Conservation (phyloP, 2,329 filamentous ascomycete species). For the Claviceps africana region DNA sequence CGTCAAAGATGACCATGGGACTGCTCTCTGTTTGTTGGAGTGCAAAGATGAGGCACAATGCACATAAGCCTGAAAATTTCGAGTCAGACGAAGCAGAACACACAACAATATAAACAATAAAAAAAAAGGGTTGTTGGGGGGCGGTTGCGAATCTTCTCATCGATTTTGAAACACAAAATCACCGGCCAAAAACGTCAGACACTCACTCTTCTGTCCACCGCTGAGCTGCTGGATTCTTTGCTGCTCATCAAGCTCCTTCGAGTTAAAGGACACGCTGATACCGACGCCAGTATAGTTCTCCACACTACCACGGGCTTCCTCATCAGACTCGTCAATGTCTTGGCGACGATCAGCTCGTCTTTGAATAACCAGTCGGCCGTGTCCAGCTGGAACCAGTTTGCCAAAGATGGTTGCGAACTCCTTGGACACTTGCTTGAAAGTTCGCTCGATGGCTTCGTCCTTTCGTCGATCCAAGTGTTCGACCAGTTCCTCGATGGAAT, state of each 20-base stretch:
- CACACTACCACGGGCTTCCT: constrained; percentile 56
- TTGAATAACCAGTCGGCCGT: constrained; percentile 84
- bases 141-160: background rate
- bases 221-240: constrained; percentile 95
- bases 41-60: constrained; percentile 96
- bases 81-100: too few species aligned
- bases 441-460: constrained; percentile 94
- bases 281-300: constrained; percentile 95
- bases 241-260: constrained; percentile 86
- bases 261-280: constrained; percentile 97
- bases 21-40: constrained; percentile 95
- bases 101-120: too few species aligned
- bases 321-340: constrained; percentile 47
- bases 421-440: constrained; percentile 92
- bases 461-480: constrained; percentile 87
- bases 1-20: constrained; percentile 97
- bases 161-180: background rate
- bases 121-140: too few species aligned
- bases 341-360: constrained; percentile 64
- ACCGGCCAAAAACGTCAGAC: background rate
- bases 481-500: constrained; percentile 83
- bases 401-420: constrained; percentile 91
- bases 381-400: constrained; percentile 84
- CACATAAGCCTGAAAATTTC: constrained; percentile 91
- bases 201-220: constrained; percentile 90